Conservation (phyloP, 2,329 filamentous ascomycete genomes). For the Alternaria sp. region DNA sequence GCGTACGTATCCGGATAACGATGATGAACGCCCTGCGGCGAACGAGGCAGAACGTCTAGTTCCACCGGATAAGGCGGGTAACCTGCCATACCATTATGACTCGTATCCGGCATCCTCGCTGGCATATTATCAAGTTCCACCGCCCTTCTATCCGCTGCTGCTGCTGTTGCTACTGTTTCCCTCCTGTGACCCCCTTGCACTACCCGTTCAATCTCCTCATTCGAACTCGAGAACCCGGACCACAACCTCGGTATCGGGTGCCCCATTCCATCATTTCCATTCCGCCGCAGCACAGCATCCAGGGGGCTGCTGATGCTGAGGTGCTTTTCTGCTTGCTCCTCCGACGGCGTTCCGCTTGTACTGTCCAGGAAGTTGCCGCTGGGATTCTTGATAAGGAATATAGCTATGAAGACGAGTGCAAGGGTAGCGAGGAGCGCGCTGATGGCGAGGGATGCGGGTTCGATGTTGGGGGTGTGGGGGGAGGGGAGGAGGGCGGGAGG, state of each 20-base stretch:
- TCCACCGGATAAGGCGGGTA: not conserved
- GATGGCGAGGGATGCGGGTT: slow-evolving; percentile 7
- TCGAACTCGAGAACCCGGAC: not conserved
- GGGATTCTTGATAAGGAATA: not conserved
- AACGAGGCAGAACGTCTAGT: not conserved
- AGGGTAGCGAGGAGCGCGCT: slow-evolving; percentile 8
- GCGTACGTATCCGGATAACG: not conserved
- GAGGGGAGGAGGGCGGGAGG: slow-evolving; percentile 4
- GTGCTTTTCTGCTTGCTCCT: not conserved
- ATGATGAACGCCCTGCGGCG: not conserved
- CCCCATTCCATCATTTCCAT: not conserved
- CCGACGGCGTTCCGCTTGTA: not conserved
- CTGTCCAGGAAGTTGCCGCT: not conserved
- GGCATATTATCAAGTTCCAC: not conserved
- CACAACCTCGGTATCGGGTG: not conserved
- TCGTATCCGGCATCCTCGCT: not conserved
- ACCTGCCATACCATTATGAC: not conserved
- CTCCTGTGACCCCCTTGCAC: not conserved
- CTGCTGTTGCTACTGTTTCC: not conserved
- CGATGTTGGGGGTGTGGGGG: not conserved
- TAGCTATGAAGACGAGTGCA: not conserved
- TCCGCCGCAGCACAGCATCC: not conserved
- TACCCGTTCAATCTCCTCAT: not conserved
- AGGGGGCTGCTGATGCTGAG: not conserved
- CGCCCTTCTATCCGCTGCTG: not conserved